Percentiles rank a stretch among this genome's conserved stretches.
These are phyloP conservation scores for Fusarium foetens DNA, from an alignment of 2,329 filamentous ascomycete species.

Conservation along the genomic window DNA sequence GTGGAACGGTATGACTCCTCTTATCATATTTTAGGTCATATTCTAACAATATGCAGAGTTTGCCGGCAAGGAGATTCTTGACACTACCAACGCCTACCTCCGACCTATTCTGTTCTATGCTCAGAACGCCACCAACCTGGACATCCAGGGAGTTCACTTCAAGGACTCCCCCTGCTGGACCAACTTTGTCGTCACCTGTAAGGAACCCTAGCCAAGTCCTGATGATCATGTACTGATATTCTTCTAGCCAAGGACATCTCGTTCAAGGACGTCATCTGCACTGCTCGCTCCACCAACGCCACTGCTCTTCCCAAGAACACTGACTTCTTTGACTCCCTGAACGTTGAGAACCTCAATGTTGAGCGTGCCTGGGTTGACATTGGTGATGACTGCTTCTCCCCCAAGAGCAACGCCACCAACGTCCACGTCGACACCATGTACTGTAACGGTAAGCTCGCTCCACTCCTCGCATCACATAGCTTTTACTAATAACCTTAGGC, in stretches of 20 bases:
- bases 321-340: conserved; percentile 41
- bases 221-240: not conserved
- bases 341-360: conserved; percentile 33
- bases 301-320: conserved; percentile 41
- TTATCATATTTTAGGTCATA: fast-evolving
- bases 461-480: fast-evolving
- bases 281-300: conserved; percentile 38
- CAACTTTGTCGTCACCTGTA: conserved; percentile 42
- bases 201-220: fast-evolving
- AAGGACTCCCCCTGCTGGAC: conserved; percentile 43
- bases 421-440: conserved; percentile 40
- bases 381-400: conserved; percentile 42
- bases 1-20: conserved; percentile 32
- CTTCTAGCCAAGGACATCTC: conserved; percentile 34
- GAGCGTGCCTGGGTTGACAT: conserved; percentile 42
- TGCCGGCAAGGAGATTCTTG: conserved; percentile 37
- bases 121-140: conserved; percentile 38
- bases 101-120: conserved; percentile 42
- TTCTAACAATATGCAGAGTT: conserved; percentile 19
- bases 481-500: not conserved
- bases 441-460: conserved; percentile 32
- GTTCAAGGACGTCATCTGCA: conserved; percentile 40
- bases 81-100: conserved; percentile 34
- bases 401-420: conserved; percentile 40
- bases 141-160: conserved; percentile 40